Evolutionary conservation across 345 rosid genomes (phyloP).

Genomic region (Clarkia xantiana): DNA sequence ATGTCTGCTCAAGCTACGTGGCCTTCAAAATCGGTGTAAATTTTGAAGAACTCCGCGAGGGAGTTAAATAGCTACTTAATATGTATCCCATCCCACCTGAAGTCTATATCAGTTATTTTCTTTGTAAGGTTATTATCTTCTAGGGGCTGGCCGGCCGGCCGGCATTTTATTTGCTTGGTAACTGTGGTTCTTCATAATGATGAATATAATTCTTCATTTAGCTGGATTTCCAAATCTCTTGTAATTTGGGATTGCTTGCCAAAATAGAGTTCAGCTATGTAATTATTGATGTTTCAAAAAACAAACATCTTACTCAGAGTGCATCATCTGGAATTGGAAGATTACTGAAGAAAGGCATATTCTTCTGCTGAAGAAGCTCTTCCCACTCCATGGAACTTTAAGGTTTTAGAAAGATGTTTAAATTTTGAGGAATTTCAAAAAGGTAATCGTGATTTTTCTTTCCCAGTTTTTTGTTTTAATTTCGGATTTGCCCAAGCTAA

Average conservation of each 20-base stretch:
- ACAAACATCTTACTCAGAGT: conserved; percentile 5
- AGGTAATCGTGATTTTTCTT: too few species aligned
- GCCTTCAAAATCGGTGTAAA: conserved; percentile 47
- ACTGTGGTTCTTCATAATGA: too few species aligned
- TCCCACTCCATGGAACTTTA: conserved; percentile 19
- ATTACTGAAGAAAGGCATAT: conserved; percentile 38
- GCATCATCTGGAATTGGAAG: conserved; percentile 21
- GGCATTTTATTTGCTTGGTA: too few species aligned
- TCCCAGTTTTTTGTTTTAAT: too few species aligned
- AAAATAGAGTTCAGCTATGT: too few species aligned
- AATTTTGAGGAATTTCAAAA: too few species aligned
- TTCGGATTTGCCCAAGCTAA: too few species aligned
- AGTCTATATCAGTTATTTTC: conserved; percentile 4
- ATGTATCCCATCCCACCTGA: background rate
- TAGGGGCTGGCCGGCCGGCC: too few species aligned
- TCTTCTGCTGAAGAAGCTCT: conserved; percentile 38
- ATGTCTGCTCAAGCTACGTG: conserved; percentile 99
- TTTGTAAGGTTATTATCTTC: conserved; percentile 7
- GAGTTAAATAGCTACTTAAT: background rate
- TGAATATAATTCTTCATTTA: too few species aligned
- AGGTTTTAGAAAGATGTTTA: conserved; percentile 16
- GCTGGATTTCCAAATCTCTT: too few species aligned
- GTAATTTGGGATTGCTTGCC: too few species aligned
- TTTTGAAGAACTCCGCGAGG: background rate
- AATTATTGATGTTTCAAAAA: too few species aligned